Conservation (phyloP, 768 basidiomycete genomes). For the Peribolospora kevripleyi region DNA sequence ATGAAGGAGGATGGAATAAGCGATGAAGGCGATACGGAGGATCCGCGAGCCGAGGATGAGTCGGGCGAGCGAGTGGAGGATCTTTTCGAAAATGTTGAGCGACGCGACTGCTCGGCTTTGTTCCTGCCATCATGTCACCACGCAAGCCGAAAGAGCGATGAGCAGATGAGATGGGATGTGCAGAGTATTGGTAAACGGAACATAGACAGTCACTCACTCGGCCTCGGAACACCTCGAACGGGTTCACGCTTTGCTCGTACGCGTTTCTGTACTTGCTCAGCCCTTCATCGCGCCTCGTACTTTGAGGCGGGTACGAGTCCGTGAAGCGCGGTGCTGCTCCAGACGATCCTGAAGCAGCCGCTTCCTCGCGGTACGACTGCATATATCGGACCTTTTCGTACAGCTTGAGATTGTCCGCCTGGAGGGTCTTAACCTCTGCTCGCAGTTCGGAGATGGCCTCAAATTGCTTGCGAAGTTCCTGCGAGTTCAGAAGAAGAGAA, state of each 20-base stretch:
- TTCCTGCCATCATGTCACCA: slow-evolving; percentile 33
- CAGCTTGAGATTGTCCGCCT: slow-evolving; percentile 84
- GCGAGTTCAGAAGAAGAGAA: neutral
- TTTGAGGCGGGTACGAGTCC: slow-evolving; percentile 21
- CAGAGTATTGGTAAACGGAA: neutral
- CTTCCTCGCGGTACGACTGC: slow-evolving; percentile 77
- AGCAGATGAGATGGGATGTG: neutral
- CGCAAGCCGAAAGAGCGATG: neutral
- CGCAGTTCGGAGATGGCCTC: slow-evolving; percentile 85
- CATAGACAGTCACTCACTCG: slow-evolving; percentile 33
- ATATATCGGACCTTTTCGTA: slow-evolving; percentile 99
- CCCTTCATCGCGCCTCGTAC: slow-evolving; percentile 29
- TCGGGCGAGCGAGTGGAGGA: slow-evolving; percentile 59
- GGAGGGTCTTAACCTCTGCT: slow-evolving; percentile 67
- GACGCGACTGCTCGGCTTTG: slow-evolving; percentile 78
- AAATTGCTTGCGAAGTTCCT: slow-evolving; percentile 90
- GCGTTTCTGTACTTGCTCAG: slow-evolving; percentile 70
- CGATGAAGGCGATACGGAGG: slow-evolving; percentile 66
- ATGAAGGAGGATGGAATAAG: slow-evolving; percentile 61
- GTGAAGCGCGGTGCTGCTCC: too few species aligned
- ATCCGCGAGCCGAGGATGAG: slow-evolving; percentile 69
- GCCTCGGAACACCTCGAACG: slow-evolving; percentile 90
- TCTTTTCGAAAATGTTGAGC: slow-evolving; percentile 73
- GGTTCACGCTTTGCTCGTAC: slow-evolving; percentile 95
- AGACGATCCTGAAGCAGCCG: slow-evolving; percentile 33